Conservation (phyloP, 2,329 filamentous ascomycete species). For the Talaromyces islandicus region DNA sequence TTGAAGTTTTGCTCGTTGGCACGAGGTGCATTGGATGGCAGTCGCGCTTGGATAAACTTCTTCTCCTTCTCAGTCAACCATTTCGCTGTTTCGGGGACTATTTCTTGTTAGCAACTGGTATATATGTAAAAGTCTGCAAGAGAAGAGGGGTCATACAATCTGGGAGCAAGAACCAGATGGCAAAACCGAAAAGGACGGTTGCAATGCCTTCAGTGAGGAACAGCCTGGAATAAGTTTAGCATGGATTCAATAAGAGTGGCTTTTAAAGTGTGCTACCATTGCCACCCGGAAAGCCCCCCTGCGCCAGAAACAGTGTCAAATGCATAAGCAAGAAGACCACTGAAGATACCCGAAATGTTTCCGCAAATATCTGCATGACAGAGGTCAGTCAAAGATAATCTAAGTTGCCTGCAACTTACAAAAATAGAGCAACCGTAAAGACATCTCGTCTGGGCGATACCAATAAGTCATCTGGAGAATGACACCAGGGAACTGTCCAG, state of each 20-base stretch:
- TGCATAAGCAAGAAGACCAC: conserved; percentile 40
- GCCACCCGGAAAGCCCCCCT: conserved; percentile 24
- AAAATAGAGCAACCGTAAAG: conserved; percentile 40
- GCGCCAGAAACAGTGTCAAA: conserved; percentile 36
- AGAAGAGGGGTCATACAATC: conserved; percentile 38
- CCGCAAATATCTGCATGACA: conserved; percentile 30
- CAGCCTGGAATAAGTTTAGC: conserved; percentile 12
- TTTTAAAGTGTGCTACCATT: conserved; percentile 15
- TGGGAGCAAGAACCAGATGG: conserved; percentile 36
- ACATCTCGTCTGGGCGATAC: conserved; percentile 44
- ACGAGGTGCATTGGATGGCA: conserved; percentile 38
- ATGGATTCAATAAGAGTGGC: not conserved
- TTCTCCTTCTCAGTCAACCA: conserved; percentile 45
- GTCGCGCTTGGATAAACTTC: conserved; percentile 43
- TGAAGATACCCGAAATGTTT: conserved; percentile 37
- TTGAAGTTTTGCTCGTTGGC: conserved; percentile 36
- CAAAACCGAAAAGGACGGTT: conserved; percentile 16
- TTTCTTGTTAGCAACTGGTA: not conserved
- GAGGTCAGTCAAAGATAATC: not conserved
- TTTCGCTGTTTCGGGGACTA: conserved; percentile 39
- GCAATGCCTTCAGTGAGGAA: conserved; percentile 19
- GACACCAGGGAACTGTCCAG: conserved; percentile 39
- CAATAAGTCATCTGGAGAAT: conserved; percentile 41
- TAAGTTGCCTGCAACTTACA: conserved; percentile 27
- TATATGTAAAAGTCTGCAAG: not conserved